A percentile compares a stretch with the other conserved stretches of the same genome.
These are phyloP conservation scores for Cylindrotheca fusiformis DNA, from an alignment of 108 stramenopile genomes.

Conservation along the genomic window DNA sequence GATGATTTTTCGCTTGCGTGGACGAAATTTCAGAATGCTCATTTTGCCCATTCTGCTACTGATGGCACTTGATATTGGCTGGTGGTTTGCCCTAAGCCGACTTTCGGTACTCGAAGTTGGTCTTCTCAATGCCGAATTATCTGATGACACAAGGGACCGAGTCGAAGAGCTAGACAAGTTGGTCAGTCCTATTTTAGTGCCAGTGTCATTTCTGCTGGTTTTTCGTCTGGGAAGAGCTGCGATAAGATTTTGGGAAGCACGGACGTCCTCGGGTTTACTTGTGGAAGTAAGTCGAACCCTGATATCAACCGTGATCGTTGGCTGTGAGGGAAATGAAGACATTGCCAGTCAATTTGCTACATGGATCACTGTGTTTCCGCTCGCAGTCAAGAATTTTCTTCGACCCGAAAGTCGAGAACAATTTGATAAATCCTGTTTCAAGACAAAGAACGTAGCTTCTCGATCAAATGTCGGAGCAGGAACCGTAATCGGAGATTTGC, in stretches of 20 bases:
- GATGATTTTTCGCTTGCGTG: not conserved
- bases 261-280: conserved; percentile 26
- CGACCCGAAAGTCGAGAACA: not conserved
- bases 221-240: conserved; percentile 44
- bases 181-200: not conserved
- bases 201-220: conserved; percentile 31
- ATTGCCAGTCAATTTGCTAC: conserved; percentile 10
- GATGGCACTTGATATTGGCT: not conserved
- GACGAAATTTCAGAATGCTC: not conserved
- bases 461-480: not conserved
- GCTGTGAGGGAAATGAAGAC: not conserved
- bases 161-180: not conserved
- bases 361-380: conserved; percentile 20
- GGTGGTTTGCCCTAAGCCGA: not conserved
- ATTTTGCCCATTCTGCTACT: not conserved
- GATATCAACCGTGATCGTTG: not conserved
- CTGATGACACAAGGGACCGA: not conserved
- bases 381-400: conserved; percentile 18
- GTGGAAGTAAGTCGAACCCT: conserved; percentile 21
- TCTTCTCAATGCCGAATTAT: not conserved
- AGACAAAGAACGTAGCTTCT: not conserved
- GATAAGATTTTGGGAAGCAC: conserved; percentile 37
- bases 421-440: not conserved
- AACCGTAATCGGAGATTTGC: not conserved
- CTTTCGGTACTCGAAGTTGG: not conserved